These are phyloP conservation scores for Neopestalotiopsis sp. DNA, from an alignment of 2,329 filamentous ascomycete species.

Conservation along the genomic window DNA sequence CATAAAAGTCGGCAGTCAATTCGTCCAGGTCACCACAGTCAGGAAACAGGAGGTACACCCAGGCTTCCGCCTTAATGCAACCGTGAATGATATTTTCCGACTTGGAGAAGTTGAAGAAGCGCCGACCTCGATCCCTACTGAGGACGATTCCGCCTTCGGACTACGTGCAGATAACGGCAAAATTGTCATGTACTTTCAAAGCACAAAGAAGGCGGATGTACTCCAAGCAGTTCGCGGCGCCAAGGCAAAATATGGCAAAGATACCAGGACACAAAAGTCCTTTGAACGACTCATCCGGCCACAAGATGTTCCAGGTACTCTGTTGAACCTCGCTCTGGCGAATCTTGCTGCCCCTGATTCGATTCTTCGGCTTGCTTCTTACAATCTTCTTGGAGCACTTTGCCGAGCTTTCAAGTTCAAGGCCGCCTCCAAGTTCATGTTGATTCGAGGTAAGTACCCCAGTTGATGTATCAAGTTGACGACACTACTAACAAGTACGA, in stretches of 20 bases:
- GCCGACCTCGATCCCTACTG: constrained; percentile 66
- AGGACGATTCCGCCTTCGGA: constrained; percentile 72
- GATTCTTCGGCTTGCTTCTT: constrained; percentile 66
- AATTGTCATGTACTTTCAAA: constrained; percentile 75
- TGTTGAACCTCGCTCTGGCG: constrained; percentile 70
- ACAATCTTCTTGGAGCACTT: constrained; percentile 70
- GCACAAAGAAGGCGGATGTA: constrained; percentile 67
- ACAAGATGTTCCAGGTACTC: constrained; percentile 73
- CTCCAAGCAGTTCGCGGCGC: constrained; percentile 67
- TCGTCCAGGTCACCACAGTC: constrained; percentile 71
- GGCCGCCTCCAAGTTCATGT: constrained; percentile 65
- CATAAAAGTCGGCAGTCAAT: constrained; percentile 73
- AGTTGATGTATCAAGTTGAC: not conserved
- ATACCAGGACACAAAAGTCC: constrained; percentile 63
- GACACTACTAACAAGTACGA: constrained; percentile 24
- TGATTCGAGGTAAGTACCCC: constrained; percentile 58
- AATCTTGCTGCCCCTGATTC: constrained; percentile 69
- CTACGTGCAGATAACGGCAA: constrained; percentile 72
- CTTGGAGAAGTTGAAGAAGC: constrained; percentile 72
- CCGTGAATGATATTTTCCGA: constrained; percentile 74
- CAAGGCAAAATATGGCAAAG: constrained; percentile 69
- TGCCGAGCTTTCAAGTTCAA: constrained; percentile 73
- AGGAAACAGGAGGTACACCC: constrained; percentile 73
- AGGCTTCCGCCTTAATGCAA: constrained; percentile 64
- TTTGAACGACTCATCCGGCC: constrained; percentile 70